Evolutionary conservation across 2,329 filamentous ascomycete genomes (phyloP).

Genomic region (Penicillium sp.): DNA sequence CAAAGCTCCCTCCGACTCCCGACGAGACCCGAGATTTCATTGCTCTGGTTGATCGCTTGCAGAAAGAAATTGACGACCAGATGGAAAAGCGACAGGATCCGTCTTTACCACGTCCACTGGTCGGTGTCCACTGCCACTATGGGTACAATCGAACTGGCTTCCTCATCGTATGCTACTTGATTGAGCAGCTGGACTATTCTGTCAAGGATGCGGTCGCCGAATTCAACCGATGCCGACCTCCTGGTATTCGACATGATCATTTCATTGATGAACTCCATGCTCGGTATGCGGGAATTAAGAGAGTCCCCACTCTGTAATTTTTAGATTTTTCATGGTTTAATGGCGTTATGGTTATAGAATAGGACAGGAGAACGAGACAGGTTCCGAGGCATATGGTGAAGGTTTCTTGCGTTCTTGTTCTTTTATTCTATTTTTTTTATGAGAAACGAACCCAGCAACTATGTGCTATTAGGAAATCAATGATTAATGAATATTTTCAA

Average conservation of each 20-base stretch:
- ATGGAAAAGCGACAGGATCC: conserved; percentile 46
- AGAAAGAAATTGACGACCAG: conserved; percentile 54
- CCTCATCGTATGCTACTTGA: conserved; percentile 85
- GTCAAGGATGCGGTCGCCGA: conserved; percentile 76
- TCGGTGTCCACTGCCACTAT: conserved; percentile 93
- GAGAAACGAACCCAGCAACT: conserved; percentile 21
- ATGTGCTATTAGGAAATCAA: not conserved
- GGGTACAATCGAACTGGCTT: conserved; percentile 94
- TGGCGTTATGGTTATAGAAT: conserved; percentile 10
- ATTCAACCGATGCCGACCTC: conserved; percentile 70
- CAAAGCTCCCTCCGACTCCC: conserved; percentile 75
- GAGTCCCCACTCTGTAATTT: conserved; percentile 39
- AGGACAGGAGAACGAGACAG: not conserved
- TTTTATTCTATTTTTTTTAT: conserved; percentile 10
- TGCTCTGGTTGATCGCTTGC: conserved; percentile 59
- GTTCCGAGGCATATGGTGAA: not conserved
- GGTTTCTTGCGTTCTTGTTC: not conserved
- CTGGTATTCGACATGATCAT: conserved; percentile 85
- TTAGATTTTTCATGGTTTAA: conserved; percentile 7
- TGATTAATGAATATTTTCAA: conserved; percentile 8
- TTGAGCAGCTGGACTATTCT: conserved; percentile 71
- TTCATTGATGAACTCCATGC: conserved; percentile 83
- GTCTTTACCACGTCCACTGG: conserved; percentile 44
- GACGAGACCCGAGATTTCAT: conserved; percentile 63
- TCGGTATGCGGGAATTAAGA: conserved; percentile 62